Base-by-base conservation (phyloP, 2,329 filamentous ascomycete genomes). In the Huntiella omanensis region DNA sequence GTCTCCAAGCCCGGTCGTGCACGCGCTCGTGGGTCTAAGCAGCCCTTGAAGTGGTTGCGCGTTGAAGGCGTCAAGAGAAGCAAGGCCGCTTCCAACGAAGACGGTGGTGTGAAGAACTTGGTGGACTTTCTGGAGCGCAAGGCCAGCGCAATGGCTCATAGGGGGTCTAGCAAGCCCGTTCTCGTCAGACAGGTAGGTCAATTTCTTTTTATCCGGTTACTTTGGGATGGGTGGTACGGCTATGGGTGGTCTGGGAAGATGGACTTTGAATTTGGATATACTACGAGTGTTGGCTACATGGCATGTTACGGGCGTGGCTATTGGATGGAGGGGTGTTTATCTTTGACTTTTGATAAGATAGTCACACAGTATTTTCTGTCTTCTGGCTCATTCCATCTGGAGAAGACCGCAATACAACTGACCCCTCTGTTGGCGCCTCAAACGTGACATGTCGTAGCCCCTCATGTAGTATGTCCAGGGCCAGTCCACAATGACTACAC, bases 171-270 rank as follows among this genome's bases (percentile, higher is more conserved):
- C 56, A 67, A 70, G 55, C 64, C 66, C 53, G 66, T 83, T 54
- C 75, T 69, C 58, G 77, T 87, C 52, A 77, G 75, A 64, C 83
- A 84, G 77, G 82, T 86, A 82, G 75, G 79, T 81, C 5, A 2
- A 15, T 16, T 36, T 36, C 12, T 6, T 28, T n/a, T 36, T 36
- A 36, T 36, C 5, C 3, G 34, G 15, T 36, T n/a, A 13, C 12
- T 12, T n/a, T 36, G n/a, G 40, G 34, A 12, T 16, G 40, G 13
- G 3, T 28, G 22, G 22, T 7, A 28, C 8, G 7, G 7, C 22
- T 28, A 10, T 28, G 22, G 5, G 40, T n/a, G n/a, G 32, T 32
- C 10, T 7, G 13, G 15, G 15, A 17, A 43, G 40, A 4, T 32
- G 40, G 40, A 42, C n/a, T 16, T 3, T n/a, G 22, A 11, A 10